Percentiles rank a stretch among this genome's conserved stretches.
These are phyloP conservation scores for Teratosphaeria pseudoeucalypti DNA, from an alignment of 2,329 filamentous ascomycete genomes.

Conservation along the genomic window DNA sequence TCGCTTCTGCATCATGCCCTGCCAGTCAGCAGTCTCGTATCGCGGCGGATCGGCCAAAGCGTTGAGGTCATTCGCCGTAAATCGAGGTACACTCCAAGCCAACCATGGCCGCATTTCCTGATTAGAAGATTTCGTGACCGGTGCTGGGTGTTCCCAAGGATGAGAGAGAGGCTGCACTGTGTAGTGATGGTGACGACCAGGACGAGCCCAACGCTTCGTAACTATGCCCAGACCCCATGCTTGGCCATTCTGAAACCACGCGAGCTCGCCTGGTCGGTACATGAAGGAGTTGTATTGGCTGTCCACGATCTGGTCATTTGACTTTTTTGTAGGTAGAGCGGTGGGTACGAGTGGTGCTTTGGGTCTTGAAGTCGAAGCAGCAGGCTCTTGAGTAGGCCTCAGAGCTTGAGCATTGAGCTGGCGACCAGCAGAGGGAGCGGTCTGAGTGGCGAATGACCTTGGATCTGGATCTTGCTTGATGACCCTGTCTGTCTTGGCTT, in stretches of 20 bases:
- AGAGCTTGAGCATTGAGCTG: conserved; percentile 7
- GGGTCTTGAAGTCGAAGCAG: conserved; percentile 2
- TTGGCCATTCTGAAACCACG: conserved; percentile 44
- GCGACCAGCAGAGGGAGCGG: conserved; percentile 1
- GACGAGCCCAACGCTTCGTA: conserved; percentile 31
- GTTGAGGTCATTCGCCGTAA: conserved; percentile 37
- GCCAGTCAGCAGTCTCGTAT: conserved; percentile 45
- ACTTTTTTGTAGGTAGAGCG: conserved; percentile 31
- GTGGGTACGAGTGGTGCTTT: conserved; percentile 23
- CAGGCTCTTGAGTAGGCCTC: conserved; percentile 8
- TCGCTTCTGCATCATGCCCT: conserved; percentile 27
- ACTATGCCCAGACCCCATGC: conserved; percentile 48
- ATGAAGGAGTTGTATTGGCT: conserved; percentile 38
- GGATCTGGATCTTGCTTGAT: conserved; percentile 9
- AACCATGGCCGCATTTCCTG: conserved; percentile 45
- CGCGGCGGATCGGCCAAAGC: conserved; percentile 26
- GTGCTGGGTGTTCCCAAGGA: conserved; percentile 11
- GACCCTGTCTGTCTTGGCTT: conserved; percentile 10
- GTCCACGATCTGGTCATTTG: conserved; percentile 41
- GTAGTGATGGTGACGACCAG: conserved; percentile 17
- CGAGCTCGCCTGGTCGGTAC: conserved; percentile 45
- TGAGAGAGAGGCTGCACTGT: conserved; percentile 32
- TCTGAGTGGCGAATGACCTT: conserved; percentile 11
- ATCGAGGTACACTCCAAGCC: conserved; percentile 46
- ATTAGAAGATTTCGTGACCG: conserved; percentile 35